Conservation (phyloP, 805 yeast species). For the Starmera caribaea region DNA sequence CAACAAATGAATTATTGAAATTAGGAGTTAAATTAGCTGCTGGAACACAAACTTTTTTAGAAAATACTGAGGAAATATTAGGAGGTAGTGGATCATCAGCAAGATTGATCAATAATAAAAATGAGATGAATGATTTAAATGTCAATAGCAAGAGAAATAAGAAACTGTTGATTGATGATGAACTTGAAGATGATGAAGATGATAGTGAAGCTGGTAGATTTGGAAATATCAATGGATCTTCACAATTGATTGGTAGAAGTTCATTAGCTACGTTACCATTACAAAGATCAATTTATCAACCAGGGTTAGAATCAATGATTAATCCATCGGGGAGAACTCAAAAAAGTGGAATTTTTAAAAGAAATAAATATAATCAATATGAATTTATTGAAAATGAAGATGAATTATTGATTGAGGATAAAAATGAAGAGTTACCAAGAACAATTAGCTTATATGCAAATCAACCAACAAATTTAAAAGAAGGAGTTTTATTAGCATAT, state of each 20-base stretch:
- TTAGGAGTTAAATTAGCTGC: constrained; percentile 80
- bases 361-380: too few relatives aligned
- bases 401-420: background rate
- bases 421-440: constrained; percentile 23
- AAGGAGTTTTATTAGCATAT: constrained; percentile 73
- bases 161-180: constrained; percentile 21
- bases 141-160: constrained; percentile 8
- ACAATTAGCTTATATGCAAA: constrained; percentile 69
- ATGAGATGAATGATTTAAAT: constrained; percentile 1
- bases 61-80: constrained; percentile 66
- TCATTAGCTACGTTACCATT: constrained; percentile 11
- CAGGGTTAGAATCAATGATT: constrained; percentile 17
- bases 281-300: constrained; percentile 16
- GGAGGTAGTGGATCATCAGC: constrained; percentile 65
- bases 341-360: too few relatives aligned
- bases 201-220: constrained; percentile 11
- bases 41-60: constrained; percentile 77
- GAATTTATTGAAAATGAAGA: constrained; percentile 2
- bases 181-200: constrained; percentile 17
- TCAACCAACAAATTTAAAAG: constrained; percentile 64
- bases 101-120: constrained; percentile 19
- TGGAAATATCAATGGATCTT: constrained; percentile 3
- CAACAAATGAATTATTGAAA: constrained; percentile 71
- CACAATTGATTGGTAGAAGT: constrained; percentile 17
- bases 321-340: constrained; percentile 1